Evolutionary conservation across 805 yeast species (phyloP).

Genomic region (Wickerhamomyces strasburgensis): DNA sequence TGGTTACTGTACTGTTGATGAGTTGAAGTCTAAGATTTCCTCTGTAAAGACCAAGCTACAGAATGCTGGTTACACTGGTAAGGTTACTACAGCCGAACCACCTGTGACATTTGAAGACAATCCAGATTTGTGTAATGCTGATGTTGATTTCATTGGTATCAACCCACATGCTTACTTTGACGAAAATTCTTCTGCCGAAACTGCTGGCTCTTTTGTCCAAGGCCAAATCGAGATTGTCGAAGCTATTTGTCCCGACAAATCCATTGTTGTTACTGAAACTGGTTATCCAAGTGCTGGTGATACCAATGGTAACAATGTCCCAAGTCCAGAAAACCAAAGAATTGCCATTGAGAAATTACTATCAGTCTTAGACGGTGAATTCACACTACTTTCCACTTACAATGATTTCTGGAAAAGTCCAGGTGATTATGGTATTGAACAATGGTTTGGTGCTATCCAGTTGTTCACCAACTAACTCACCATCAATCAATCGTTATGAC

Average conservation of each 20-base stretch:
- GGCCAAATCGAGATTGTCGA: conserved; percentile 56
- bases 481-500: no score
- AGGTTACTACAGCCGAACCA: conserved; percentile 82
- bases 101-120: conserved; percentile 63
- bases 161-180: conserved; percentile 88
- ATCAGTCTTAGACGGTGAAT: conserved; percentile 49
- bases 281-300: conserved; percentile 82
- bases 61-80: conserved; percentile 72
- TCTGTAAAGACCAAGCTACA: conserved; percentile 54
- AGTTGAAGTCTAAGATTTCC: conserved; percentile 60
- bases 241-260: conserved; percentile 47
- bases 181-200: conserved; percentile 49
- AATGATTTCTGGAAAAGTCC: conserved; percentile 86
- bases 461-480: no score
- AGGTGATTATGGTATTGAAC: conserved; percentile 82
- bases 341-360: conserved; percentile 64
- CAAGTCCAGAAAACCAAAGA: conserved; percentile 63
- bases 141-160: conserved; percentile 77
- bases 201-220: conserved; percentile 66
- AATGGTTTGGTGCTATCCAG: conserved; percentile 66
- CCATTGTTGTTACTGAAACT: conserved; percentile 71
- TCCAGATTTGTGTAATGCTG: conserved; percentile 68
- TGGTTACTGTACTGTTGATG: conserved; percentile 53
- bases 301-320: conserved; percentile 69
- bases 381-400: conserved; percentile 72